Evolutionary conservation across 345 rosid species (phyloP), one percentile per base, ranked within the genome.

Genomic region (Rhodomyrtus tomentosa): DNA sequence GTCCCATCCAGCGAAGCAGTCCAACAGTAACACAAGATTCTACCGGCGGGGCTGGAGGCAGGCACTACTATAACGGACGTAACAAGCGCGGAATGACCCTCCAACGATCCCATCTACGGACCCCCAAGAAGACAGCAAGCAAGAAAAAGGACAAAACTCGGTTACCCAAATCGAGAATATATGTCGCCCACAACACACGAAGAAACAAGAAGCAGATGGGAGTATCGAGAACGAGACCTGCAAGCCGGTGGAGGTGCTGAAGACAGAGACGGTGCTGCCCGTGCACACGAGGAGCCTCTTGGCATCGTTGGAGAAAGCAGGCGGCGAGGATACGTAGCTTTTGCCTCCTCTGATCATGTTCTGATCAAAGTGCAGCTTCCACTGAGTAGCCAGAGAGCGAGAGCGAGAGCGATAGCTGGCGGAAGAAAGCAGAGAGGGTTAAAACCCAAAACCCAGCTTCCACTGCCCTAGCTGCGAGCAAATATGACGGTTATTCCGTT

Each of bases 1-100:
- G 95, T 95, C 42, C 99, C 98, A 89, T 97, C 99, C 10, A 95
- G 93, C 32, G 99, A 95, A 4, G 98, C 93, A 29, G 99, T 97
- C 99, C 99, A 97, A 84, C 99, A 97, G 84, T 90, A 93, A 55
- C 91, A 91, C 82, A 97, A 85, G 81, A 92, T 82, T 53, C 90
- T 92, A 38, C 88, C 89, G 8, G 93, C 95, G 27, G 94, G 89
- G 84, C 72, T 87, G 24, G 92, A 84, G 4, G 94, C 93, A 40
- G 99, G 98, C 29, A 89, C 95, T 84, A 97, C 98, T 22, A 94
- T 81, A 16, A 97, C 93, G 53, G 96, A 62, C 42, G 99, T 95
- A 16, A 97, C 98, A 7, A 85, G 91, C 76, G 95, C 95, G 84
- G 90, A 88, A 84, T 97, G 99, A 83, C 96, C 99, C 38, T 95